Evolutionary conservation across 75 land plant species (phyloP).

Genomic region (Pinus albicaulis): DNA sequence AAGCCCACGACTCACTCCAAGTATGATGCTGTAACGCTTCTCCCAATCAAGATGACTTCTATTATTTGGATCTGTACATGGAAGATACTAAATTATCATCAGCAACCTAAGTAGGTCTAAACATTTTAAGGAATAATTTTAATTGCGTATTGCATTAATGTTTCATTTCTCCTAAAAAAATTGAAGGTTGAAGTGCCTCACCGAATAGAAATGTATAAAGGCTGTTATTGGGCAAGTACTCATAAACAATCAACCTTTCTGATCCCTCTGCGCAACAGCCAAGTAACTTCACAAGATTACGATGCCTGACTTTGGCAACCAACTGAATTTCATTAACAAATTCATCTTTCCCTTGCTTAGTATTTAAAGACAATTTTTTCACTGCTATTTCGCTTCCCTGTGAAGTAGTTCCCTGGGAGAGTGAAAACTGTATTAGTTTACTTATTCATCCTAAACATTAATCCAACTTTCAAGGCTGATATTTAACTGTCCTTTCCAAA

Average conservation of each 20-base stretch:
- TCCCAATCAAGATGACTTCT: constrained; percentile 13
- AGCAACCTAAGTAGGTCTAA: too few relatives aligned
- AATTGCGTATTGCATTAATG: too few relatives aligned
- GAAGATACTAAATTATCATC: too few relatives aligned
- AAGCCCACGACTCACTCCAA: constrained; percentile 33
- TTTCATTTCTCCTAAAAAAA: too few relatives aligned
- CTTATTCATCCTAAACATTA: too few relatives aligned
- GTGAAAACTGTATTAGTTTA: too few relatives aligned
- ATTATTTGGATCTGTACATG: background rate
- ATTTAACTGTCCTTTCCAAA: too few relatives aligned
- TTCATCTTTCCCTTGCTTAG: constrained; percentile 31
- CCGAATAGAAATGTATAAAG: too few relatives aligned
- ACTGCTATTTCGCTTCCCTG: constrained; percentile 27
- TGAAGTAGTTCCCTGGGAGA: background rate
- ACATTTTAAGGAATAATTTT: too few relatives aligned
- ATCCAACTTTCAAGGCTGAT: too few relatives aligned
- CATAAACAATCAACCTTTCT: background rate
- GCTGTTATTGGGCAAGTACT: background rate
- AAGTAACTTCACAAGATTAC: constrained; percentile 14
- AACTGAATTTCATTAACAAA: constrained; percentile 28
- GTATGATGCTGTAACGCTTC: constrained; percentile 23
- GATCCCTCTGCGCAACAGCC: constrained; percentile 16
- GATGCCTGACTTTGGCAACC: constrained; percentile 12
- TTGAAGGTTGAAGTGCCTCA: too few relatives aligned
- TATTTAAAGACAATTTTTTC: constrained; percentile 19